Conservation (phyloP, 345 rosid genomes). For the Geranium rotundifolium region DNA sequence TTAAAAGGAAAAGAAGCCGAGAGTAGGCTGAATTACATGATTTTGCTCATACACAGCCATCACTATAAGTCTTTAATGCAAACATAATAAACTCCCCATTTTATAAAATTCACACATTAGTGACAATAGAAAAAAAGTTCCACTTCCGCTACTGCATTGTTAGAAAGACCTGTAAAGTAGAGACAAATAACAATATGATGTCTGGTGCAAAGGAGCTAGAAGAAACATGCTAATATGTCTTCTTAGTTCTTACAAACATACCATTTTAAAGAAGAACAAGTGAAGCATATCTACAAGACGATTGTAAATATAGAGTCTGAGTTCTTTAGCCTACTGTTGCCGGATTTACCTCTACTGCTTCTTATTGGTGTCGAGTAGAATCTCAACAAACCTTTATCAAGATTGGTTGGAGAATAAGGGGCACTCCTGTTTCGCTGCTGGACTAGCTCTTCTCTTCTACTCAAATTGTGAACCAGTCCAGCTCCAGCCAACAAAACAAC, state of each 20-base stretch:
- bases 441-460: slow-evolving; percentile 27
- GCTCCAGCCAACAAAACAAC: slow-evolving; percentile 32
- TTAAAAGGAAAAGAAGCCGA: background rate
- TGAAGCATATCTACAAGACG: slow-evolving; percentile 21
- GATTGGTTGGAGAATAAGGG: slow-evolving; percentile 29
- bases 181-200: slow-evolving; percentile 16
- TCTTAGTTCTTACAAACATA: slow-evolving; percentile 28
- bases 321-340: slow-evolving; percentile 43
- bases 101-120: too few species aligned
- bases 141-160: slow-evolving; percentile 20
- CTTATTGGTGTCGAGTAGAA: slow-evolving; percentile 58
- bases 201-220: background rate
- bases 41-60: too few species aligned
- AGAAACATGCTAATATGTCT: slow-evolving; percentile 20
- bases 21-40: background rate
- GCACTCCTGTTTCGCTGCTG: slow-evolving; percentile 29
- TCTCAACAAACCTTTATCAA: slow-evolving; percentile 47
- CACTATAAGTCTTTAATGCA: too few species aligned
- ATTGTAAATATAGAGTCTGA: slow-evolving; percentile 18
- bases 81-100: too few species aligned
- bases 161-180: slow-evolving; percentile 11
- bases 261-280: slow-evolving; percentile 10
- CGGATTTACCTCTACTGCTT: slow-evolving; percentile 47
- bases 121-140: background rate
- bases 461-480: slow-evolving; percentile 19